These are phyloP conservation scores for Botryotinia convoluta DNA, from an alignment of 2,329 filamentous ascomycete species.

Conservation along the genomic window DNA sequence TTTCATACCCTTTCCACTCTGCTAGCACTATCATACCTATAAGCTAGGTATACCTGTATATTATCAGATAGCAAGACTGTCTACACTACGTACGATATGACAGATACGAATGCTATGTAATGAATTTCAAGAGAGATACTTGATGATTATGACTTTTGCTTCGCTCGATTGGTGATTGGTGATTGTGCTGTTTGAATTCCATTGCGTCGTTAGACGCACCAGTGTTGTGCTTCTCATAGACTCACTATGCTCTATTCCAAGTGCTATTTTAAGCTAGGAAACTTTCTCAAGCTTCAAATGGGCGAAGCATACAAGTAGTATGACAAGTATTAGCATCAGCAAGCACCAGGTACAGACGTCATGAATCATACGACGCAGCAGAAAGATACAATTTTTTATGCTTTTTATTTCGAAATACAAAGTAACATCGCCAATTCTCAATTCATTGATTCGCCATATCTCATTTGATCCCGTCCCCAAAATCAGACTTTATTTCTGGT, in stretches of 20 bases:
- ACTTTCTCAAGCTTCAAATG: neutral
- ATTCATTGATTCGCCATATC: neutral
- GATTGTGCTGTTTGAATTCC: neutral
- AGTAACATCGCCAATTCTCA: neutral
- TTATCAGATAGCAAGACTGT: slow-evolving; percentile 15
- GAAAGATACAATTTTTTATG: neutral
- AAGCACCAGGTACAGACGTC: neutral
- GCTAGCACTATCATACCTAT: neutral
- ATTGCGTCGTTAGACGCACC: neutral
- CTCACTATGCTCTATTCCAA: neutral
- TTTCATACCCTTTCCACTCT: slow-evolving; percentile 24
- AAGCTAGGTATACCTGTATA: neutral
- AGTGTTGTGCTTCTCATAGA: neutral
- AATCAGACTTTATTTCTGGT: neutral
- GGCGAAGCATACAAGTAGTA: neutral
- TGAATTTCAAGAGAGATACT: slow-evolving; percentile 6
- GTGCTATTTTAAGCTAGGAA: neutral
- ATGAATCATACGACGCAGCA: neutral
- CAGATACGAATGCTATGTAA: slow-evolving; percentile 7
- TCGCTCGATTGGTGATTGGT: neutral
- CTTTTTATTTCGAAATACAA: neutral
- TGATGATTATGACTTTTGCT: slow-evolving; percentile 9
- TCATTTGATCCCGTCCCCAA: neutral
- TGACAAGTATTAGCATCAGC: neutral
- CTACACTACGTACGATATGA: slow-evolving; percentile 1